Conservation (phyloP, 768 basidiomycete genomes). For the Rhodotorula babjevae region DNA sequence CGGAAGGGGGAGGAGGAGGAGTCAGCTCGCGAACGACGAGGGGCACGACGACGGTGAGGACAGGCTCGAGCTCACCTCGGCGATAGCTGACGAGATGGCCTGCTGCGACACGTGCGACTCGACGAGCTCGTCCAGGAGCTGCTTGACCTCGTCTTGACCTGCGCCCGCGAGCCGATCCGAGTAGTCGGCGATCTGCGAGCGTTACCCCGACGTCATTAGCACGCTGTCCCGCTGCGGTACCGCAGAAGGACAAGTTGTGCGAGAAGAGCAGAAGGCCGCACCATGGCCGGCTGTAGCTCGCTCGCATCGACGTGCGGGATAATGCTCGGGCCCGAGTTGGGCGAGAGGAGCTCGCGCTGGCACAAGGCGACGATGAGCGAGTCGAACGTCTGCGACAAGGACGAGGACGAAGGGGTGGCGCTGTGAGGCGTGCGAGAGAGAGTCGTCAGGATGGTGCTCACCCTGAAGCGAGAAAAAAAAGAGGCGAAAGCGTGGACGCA, state of each 20-base stretch:
- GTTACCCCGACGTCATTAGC: too few species aligned
- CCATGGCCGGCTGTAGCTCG: background rate
- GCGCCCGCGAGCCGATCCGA: background rate
- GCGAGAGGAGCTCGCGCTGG: background rate
- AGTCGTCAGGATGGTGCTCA: background rate
- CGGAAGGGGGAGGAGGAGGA: too few species aligned
- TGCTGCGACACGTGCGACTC: background rate
- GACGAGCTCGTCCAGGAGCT: background rate
- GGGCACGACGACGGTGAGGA: background rate
- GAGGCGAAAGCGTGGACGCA: background rate
- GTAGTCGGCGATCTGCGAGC: background rate
- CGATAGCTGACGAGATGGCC: background rate
- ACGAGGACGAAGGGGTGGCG: too few species aligned
- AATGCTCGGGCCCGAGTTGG: background rate
- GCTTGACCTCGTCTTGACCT: slow-evolving; percentile 11
- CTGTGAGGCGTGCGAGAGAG: too few species aligned
- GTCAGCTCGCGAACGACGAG: too few species aligned
- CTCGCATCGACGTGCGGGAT: background rate
- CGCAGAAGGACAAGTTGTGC: too few species aligned
- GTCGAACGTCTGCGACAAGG: background rate
- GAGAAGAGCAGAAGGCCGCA: background rate
- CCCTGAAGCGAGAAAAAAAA: too few species aligned
- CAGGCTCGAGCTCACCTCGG: background rate
- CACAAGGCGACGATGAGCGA: slow-evolving; percentile 5
- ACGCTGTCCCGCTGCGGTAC: background rate